Base-by-base conservation (phyloP, 768 basidiomycete species). In the Lentinula guzmanii region DNA sequence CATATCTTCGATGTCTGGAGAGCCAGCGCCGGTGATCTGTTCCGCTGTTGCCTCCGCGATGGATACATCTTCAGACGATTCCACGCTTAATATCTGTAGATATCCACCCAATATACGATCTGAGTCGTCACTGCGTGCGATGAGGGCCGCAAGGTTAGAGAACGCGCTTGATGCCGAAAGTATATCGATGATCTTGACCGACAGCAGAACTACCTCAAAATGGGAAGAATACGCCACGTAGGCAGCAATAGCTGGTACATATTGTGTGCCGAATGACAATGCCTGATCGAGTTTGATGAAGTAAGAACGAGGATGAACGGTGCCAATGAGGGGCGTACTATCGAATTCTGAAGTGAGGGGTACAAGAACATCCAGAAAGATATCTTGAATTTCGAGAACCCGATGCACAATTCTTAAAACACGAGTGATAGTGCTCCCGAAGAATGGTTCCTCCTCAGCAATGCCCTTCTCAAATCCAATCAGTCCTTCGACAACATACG, bases 281-380 rank as follows among this genome's bases (percentile, higher is more conserved):
- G 86, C 86, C 68, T 91, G 85, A 66, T 93, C 90, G 64, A 94
- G 82, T 61, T 82, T 78, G 18, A 82, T 85, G 75, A 88, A 91
- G 68, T 82, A 87, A 2, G 88, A 89, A 9, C 86, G 82, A 0
- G 88, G 77, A 63, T 85, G 82, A 15, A 84, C 71, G 7, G 75
- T 78, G 33, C 85, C 85, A 28, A 85, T 73, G 51, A 87, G 69
- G 0, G 82, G 71, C 0, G 82, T 71, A 62, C 81, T 82, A 63
- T 84, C 84, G 61, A 86, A 77, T 59, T 93, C 88, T 18, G 83
- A 76, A 7, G 95, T 81, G 21, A 89, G 74, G 2, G 93, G 93
- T 3, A 96, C 75, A 53, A 96, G 82, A 24, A 95, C 86, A 59
- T 98, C 94, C 45, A 95, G 79, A 78, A 95, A 97, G 60, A 93